phyloP scores from a whole-genome alignment of 768 basidiomycete species.

The Galerina sulciceps region DNA sequence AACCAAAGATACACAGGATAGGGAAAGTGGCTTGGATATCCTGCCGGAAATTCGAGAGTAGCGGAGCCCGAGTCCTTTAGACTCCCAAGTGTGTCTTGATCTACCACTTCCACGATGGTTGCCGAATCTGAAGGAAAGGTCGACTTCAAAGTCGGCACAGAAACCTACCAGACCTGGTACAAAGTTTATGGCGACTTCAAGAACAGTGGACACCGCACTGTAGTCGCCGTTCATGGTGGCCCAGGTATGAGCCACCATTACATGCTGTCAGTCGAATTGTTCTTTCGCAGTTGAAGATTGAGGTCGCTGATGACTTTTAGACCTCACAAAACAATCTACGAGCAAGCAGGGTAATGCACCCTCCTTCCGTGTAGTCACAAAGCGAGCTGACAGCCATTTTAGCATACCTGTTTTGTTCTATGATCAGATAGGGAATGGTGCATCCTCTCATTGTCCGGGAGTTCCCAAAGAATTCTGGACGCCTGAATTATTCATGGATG shows the following conservation, averaged over 20 bases:
- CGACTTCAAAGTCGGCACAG: slow-evolving; percentile 16
- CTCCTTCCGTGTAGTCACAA: no score
- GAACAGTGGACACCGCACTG: slow-evolving; percentile 35
- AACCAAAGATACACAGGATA: neutral
- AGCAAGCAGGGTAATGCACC: slow-evolving; percentile 12
- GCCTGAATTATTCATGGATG: slow-evolving; percentile 52
- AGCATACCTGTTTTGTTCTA: slow-evolving; percentile 56
- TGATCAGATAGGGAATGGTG: slow-evolving; percentile 57
- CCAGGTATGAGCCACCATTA: slow-evolving; percentile 52
- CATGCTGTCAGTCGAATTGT: slow-evolving; percentile 30
- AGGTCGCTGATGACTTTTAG: slow-evolving; percentile 4
- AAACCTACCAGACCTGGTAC: slow-evolving; percentile 50
- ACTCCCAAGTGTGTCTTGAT: neutral
- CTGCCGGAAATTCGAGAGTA: no score
- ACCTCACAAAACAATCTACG: slow-evolving; percentile 16
- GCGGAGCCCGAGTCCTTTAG: neutral
- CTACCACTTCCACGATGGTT: neutral
- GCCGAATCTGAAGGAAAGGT: slow-evolving; percentile 11
- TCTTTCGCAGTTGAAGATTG: neutral
- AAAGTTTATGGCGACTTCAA: slow-evolving; percentile 48
- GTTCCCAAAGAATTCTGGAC: slow-evolving; percentile 60
- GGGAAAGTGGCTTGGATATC: neutral
- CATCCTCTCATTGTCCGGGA: slow-evolving; percentile 55
- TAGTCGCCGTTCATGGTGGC: slow-evolving; percentile 58
- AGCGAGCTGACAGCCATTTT: slow-evolving; percentile 35